Base-by-base conservation (phyloP, 805 yeast species). In the Yueomyces sinensis region DNA sequence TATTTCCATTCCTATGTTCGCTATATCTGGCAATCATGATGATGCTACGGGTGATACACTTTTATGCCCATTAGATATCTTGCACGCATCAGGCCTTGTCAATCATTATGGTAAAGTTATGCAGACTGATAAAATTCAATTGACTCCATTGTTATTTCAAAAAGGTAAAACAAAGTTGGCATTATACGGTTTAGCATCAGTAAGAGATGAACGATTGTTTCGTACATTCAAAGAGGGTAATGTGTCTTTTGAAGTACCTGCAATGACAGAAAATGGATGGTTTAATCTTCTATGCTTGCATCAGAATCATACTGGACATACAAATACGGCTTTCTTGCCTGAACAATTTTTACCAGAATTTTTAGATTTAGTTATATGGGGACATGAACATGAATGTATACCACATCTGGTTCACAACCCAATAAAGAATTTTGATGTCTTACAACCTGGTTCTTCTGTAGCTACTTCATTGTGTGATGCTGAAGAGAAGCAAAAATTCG, bases 341-440 rank as follows among this genome's bases (percentile, higher is more conserved):
- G 97, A 87, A 42, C 68, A 66, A 35, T 80, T 82, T 45, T 59
- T 91, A 17, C 98, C 97, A 0, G 62, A 67, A 7, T 86, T 87
- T 50, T 48, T 91, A 32, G 86, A 91, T 50, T 63, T 89, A 37
- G 76, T 91, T 0, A 60, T 87, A 2, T 91, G 98, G 98, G 98
- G 98, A 14, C 98, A 91, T 56, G 98, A 91, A 53, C 98, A 91
- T 56, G 96, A 91, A 52, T 84, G 96, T 49, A 66, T 77, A 4
- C 82, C 89, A 1, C 72, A 71, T 38, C 74, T 94, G 0, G 68
- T 64, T 1, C 62, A 62, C 31, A 78, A 79, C 46, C 48, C 60
- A 2, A 39, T 47, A 4, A 70, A 68, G 39, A 79, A 77, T 1
- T 84, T 89, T 49, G 74, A 74, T 36, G 84, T 86, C 0, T 63